Percentiles rank a stretch among this genome's conserved stretches.
Conservation (phyloP, 441 rosid species). For the Syzygium syzygioides region DNA sequence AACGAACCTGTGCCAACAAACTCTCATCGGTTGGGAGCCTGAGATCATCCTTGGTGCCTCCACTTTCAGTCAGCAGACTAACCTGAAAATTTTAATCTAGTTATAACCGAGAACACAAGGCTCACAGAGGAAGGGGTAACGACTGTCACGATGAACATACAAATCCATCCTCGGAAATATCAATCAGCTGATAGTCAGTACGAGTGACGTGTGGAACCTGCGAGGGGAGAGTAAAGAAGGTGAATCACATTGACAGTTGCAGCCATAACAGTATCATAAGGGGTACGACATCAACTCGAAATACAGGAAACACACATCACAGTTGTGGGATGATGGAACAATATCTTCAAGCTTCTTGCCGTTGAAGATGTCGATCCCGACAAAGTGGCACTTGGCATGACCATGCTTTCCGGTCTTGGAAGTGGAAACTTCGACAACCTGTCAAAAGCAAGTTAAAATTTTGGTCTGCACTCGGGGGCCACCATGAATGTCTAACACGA, state of each 20-base stretch:
- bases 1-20: neutral
- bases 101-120: neutral
- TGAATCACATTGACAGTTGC: neutral
- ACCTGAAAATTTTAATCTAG: neutral
- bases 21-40: neutral
- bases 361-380: slow-evolving; percentile 1
- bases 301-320: neutral
- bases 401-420: slow-evolving; percentile 4
- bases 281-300: neutral
- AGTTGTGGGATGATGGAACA: neutral
- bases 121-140: neutral
- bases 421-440: slow-evolving; percentile 4
- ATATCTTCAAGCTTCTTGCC: slow-evolving; percentile 2
- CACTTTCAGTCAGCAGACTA: slow-evolving; percentile 1
- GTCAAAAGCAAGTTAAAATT: neutral
- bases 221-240: neutral
- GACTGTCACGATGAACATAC: neutral
- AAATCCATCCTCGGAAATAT: neutral
- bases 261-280: neutral
- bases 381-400: slow-evolving; percentile 6
- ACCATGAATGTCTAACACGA: neutral
- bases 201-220: slow-evolving; percentile 2
- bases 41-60: slow-evolving; percentile 6
- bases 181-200: slow-evolving; percentile 7
- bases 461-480: neutral